phyloP scores from a whole-genome alignment of 2,329 filamentous ascomycete genomes.

The Microdochium paspali region DNA sequence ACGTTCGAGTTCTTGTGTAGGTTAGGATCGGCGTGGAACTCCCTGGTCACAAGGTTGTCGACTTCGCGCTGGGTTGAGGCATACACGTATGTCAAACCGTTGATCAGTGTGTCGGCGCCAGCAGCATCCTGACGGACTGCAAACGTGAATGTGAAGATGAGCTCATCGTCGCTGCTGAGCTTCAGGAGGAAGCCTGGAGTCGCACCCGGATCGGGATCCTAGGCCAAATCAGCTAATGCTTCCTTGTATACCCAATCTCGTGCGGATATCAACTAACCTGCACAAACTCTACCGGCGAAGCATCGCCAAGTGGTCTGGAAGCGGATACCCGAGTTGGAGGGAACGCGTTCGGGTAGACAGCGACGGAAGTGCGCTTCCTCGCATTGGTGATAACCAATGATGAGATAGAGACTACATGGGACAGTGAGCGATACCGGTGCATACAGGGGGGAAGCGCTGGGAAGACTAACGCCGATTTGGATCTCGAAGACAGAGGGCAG shows the following conservation, averaged over 20 bases:
- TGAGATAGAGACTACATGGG: conserved; percentile 67
- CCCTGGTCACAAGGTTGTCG: conserved; percentile 85
- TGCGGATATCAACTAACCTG: conserved; percentile 51
- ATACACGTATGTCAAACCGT: conserved; percentile 85
- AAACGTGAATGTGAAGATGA: conserved; percentile 89
- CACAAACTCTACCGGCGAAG: conserved; percentile 75
- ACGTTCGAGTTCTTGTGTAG: conserved; percentile 96
- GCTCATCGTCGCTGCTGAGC: conserved; percentile 81
- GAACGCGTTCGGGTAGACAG: conserved; percentile 75
- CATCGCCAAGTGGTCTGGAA: conserved; percentile 64
- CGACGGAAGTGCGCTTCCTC: conserved; percentile 66
- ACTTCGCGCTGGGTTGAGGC: conserved; percentile 79
- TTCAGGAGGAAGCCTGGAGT: conserved; percentile 75
- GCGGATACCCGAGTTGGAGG: conserved; percentile 72
- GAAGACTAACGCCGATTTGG: conserved; percentile 72
- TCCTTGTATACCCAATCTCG: conserved; percentile 4
- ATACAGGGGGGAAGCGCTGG: conserved; percentile 8
- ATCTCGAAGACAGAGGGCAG: conserved; percentile 75
- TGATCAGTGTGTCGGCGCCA: conserved; percentile 65
- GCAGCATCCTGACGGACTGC: conserved; percentile 56
- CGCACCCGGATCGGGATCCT: conserved; percentile 67
- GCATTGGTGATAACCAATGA: conserved; percentile 75
- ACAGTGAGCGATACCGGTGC: conserved; percentile 10
- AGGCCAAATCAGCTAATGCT: conserved; percentile 8
- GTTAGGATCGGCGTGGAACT: conserved; percentile 96